Evolutionary conservation across 2,329 filamentous ascomycete genomes (phyloP).

Genomic region (Phialophora tarda): DNA sequence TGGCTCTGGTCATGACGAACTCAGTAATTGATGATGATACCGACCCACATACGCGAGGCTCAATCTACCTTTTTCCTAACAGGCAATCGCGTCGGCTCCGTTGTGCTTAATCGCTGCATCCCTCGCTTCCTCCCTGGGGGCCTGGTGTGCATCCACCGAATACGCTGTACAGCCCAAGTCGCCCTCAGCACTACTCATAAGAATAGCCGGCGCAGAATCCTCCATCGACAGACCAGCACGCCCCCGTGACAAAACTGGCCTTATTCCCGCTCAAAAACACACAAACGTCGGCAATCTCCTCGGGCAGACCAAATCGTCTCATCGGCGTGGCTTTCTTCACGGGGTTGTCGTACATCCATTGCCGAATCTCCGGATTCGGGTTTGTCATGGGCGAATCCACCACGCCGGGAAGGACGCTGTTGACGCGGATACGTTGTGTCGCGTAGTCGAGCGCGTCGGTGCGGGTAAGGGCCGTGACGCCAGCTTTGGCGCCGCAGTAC

Average conservation of each 20-base stretch:
- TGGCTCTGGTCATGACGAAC: background rate
- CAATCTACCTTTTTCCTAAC: background rate
- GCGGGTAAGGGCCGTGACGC: conserved; percentile 53
- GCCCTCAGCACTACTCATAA: background rate
- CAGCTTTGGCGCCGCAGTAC: conserved; percentile 54
- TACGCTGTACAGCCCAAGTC: background rate
- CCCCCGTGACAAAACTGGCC: conserved; percentile 26
- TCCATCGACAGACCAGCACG: conserved; percentile 26
- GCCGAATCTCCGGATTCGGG: conserved; percentile 16
- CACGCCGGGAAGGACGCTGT: conserved; percentile 50
- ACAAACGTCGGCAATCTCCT: conserved; percentile 74
- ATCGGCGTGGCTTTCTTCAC: conserved; percentile 44
- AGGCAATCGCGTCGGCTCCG: background rate
- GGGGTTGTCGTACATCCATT: conserved; percentile 21
- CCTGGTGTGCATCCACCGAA: background rate
- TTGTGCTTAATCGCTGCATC: background rate
- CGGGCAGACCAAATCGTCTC: conserved; percentile 51
- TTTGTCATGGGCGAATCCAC: conserved; percentile 56
- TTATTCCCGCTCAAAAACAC: conserved; percentile 28
- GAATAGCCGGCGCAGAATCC: conserved; percentile 19
- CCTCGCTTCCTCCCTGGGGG: background rate
- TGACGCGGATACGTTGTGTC: conserved; percentile 46
- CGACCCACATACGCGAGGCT: background rate
- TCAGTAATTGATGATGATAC: background rate
- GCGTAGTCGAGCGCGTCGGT: conserved; percentile 46